Evolutionary conservation across 371 early-diverging fungal genomes (phyloP), one percentile per base, ranked within the genome.

Genomic region (Capniomyces stellatus): DNA sequence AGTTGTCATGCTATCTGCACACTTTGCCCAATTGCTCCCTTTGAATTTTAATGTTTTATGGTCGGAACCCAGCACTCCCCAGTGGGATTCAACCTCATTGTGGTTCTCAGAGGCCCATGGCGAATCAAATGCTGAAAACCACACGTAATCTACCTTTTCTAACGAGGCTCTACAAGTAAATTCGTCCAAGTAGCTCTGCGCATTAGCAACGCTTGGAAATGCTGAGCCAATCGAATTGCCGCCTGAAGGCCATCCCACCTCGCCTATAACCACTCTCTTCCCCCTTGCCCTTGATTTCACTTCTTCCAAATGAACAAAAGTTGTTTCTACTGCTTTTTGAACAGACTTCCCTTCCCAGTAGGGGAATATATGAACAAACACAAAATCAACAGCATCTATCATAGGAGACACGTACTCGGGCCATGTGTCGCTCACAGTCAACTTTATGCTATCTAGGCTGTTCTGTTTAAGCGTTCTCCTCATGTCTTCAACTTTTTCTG

Each of bases 201-300:
- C 58, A 55, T 75, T 73, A 15, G 53, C 29, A 4, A 67, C 54
- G 43, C 74, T 67, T 3, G 80, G 73, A 10, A 64, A 64, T 35
- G 76, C 70, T 13, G 54, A 46, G 1, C 73, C 75, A 29, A 52
- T 61, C 47, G 66, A 46, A 46, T 64, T 62, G n/a, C 81, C 81
- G 21, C 59, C 66, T 44, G 71, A 67, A 39, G 81, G 81, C 80
- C 80, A 81, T 58, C 81, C 81, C 50, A 73, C 69, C 63, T 81
- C 81, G 47, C 75, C 74, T 24, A 78, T 63, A 25, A 70, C 61
- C 4, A 78, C 68, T 22, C 60, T 54, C 52, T 78, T 77, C 31
- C 57, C 57, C 6, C 61, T 56, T 21, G 75, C 70, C 28, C 64
- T 47, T 25, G 58, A 58, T 54, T 73, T 58, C 50, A 79, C 57